Conservation (phyloP, 192 early-diverging fungal species). For the Podila epicladia region DNA sequence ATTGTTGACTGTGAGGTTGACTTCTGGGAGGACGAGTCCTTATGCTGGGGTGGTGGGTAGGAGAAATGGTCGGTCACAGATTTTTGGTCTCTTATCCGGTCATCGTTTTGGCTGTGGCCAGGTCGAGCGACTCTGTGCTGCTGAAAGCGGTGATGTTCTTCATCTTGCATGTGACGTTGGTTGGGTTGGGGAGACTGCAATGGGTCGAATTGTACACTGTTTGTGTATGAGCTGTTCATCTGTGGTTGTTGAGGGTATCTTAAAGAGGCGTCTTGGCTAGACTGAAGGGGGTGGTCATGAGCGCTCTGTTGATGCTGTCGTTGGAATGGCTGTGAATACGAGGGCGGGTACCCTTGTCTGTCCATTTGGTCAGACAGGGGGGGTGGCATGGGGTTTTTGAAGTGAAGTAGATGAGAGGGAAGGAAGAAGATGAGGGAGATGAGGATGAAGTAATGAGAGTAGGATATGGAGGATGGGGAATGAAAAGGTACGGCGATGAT, state of each 20-base stretch:
- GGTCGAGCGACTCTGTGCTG: slow-evolving; percentile 43
- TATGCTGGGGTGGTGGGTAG: slow-evolving; percentile 23
- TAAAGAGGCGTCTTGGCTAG: slow-evolving; percentile 6
- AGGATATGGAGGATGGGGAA: too few relatives aligned
- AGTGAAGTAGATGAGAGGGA: too few relatives aligned
- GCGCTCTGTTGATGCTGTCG: not conserved
- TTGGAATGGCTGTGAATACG: slow-evolving; percentile 6
- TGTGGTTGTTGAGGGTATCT: slow-evolving; percentile 11
- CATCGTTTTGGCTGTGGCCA: slow-evolving; percentile 10
- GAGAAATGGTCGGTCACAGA: slow-evolving; percentile 12
- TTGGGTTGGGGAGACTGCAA: slow-evolving; percentile 4
- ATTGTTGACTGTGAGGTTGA: not conserved
- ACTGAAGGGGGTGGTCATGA: slow-evolving; percentile 13
- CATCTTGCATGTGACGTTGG: slow-evolving; percentile 21
- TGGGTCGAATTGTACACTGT: not conserved
- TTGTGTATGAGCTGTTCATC: not conserved
- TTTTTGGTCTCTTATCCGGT: slow-evolving; percentile 11
- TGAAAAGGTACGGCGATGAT: too few relatives aligned
- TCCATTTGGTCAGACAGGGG: too few relatives aligned
- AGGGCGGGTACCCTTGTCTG: not conserved
- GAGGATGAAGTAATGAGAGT: too few relatives aligned
- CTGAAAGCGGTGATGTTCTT: slow-evolving; percentile 21
- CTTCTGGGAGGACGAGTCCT: not conserved
- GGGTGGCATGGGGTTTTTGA: too few relatives aligned
- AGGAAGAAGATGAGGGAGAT: too few relatives aligned